Base-by-base conservation (phyloP, 1,284 basidiomycete species). In the Macrocybe sp. region DNA sequence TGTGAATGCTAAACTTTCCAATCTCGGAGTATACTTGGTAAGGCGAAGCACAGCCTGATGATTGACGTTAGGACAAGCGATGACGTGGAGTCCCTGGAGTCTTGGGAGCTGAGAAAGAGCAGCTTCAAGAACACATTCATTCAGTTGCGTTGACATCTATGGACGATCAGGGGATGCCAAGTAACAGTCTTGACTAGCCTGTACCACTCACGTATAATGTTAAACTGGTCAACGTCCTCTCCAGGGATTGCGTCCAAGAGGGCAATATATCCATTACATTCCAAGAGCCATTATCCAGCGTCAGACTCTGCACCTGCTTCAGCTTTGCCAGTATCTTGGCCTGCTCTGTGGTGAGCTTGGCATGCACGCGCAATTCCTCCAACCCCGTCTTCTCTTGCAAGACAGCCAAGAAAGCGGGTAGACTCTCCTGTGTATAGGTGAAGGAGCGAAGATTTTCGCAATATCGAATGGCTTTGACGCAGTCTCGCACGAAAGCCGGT, bases 251-350 rank as follows among this genome's bases (percentile, higher is more conserved):
- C 3, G 68, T 58, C 85, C 85, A 89, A 30, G 53, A 60, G 2
- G 84, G 81, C 12, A 88, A 57, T 7, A 69, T 55, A 55, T 84
- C 73, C 46, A 83, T 64, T 10, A 81, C 63, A 55, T 74, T 75
- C 78, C 81, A 82, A 3, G 78, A 78, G n/a, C 77, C 75, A 45
- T 64, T 68, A 47, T 85, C 79, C 22, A 88, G 62, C 5, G 72
- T 64, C 9, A 89, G 59, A 30, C 61, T 72, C 14, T 67, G 66
- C 31, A 86, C 59, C 5, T 59, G 62, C 9, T 50, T 54, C n/a
- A 81, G 52, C n/a, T 68, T 57, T 10, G 65, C 50, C 28, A 86
- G 64, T 46, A 69, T 63, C 16, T 65, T 58, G 0, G 74, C 62
- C 55, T 84, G 80, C 7, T 70, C 65, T 0, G 66, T 65, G 0